Conservation (phyloP, 1,139 yeast genomes). For the Hemisphaericaspora xylofermentans region DNA sequence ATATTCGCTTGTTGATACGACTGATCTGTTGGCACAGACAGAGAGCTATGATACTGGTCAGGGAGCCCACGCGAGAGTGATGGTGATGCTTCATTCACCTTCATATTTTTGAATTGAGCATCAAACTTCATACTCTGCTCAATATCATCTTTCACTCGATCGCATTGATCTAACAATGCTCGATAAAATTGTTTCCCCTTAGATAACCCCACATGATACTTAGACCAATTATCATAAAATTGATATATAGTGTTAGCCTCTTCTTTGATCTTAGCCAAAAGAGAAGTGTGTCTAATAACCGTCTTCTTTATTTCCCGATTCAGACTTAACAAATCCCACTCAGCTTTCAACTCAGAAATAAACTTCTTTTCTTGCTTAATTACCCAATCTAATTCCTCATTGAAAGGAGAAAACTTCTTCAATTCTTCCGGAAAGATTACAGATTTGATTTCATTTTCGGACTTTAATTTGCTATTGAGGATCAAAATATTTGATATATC, state of each 20-base stretch:
- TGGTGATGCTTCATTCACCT: constrained; percentile 3
- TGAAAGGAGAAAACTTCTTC: constrained; percentile 71
- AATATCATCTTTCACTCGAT: constrained; percentile 3
- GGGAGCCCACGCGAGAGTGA: constrained; percentile 1
- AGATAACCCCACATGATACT: constrained; percentile 55
- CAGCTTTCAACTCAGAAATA: constrained; percentile 54
- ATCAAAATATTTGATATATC: constrained; percentile 81
- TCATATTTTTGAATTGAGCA: constrained; percentile 5
- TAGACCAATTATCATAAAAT: constrained; percentile 60
- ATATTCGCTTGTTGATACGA: constrained; percentile 6
- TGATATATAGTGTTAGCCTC: constrained; percentile 40
- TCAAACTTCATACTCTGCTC: constrained; percentile 3
- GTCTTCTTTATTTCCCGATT: constrained; percentile 41
- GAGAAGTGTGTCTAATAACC: constrained; percentile 35
- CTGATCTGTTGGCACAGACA: constrained; percentile 1
- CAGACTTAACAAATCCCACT: constrained; percentile 57
- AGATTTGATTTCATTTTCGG: constrained; percentile 57
- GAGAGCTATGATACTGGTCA: constrained; percentile 1
- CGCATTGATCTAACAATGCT: constrained; percentile 42
- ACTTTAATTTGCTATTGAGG: constrained; percentile 57
- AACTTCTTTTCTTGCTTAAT: constrained; percentile 60
- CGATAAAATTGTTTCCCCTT: constrained; percentile 67
- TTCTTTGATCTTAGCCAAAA: constrained; percentile 22
- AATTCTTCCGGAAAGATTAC: constrained; percentile 71
- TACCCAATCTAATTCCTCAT: constrained; percentile 65